These are phyloP conservation scores for Arxiozyma heterogenica DNA, from an alignment of 1,139 yeast species.

Conservation along the genomic window DNA sequence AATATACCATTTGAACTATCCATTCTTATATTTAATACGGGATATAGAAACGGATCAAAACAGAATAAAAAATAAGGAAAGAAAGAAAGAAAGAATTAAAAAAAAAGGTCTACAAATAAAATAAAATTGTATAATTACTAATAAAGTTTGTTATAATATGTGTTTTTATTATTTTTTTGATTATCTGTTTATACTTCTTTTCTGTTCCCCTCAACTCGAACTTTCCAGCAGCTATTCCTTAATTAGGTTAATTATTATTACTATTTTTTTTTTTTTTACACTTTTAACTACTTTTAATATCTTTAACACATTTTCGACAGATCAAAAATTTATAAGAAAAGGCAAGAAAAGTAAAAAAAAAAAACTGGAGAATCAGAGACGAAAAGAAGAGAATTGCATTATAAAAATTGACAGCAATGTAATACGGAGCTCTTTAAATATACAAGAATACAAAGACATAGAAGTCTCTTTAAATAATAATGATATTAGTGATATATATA, in stretches of 20 bases:
- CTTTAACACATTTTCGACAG: not conserved
- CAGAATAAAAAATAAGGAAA: not conserved
- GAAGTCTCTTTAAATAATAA: not conserved
- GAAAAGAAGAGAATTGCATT: not conserved
- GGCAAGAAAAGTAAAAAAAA: not conserved
- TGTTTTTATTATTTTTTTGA: too few species aligned
- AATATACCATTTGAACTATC: conserved; percentile 10
- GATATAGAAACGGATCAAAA: conserved; percentile 15
- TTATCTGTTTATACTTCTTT: too few species aligned
- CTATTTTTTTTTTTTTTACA: too few species aligned
- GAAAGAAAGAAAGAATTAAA: not conserved
- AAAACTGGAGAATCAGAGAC: too few species aligned
- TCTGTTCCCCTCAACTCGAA: too few species aligned
- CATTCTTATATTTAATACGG: conserved; percentile 10
- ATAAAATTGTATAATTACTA: not conserved
- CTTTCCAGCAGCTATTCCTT: not conserved
- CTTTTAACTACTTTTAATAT: not conserved
- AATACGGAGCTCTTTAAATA: too few species aligned
- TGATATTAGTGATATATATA: not conserved
- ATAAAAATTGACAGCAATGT: not conserved
- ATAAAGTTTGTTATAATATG: not conserved
- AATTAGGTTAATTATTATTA: too few species aligned
- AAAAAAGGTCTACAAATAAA: not conserved
- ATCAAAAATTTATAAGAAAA: not conserved
- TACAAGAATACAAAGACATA: not conserved